Percentiles rank a stretch among this genome's conserved stretches.
phyloP scores from a whole-genome alignment of 75 land plant genomes.

The Isoetes taiwanensis region DNA sequence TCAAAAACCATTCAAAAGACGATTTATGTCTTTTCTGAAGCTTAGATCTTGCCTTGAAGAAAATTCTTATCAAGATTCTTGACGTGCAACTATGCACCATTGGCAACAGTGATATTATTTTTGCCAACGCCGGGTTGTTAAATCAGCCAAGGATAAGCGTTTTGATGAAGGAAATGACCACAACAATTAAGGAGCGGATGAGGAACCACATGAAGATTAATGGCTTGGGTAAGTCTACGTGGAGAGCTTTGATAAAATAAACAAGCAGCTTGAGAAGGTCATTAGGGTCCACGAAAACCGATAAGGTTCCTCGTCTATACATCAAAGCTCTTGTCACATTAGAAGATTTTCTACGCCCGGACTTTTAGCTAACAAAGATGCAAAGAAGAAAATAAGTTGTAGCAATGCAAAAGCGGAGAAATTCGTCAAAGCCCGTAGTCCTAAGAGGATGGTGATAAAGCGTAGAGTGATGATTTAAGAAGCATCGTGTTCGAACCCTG shows the following conservation, averaged over 20 bases:
- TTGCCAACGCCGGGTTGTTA: constrained; percentile 49
- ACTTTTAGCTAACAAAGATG: constrained; percentile 66
- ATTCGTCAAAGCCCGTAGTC: constrained; percentile 67
- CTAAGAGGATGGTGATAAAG: constrained; percentile 41
- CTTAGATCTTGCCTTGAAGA: no score
- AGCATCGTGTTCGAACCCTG: constrained; percentile 22
- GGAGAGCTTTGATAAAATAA: constrained; percentile 78
- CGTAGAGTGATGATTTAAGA: constrained; percentile 25
- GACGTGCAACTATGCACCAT: no score
- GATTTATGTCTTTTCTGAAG: no score
- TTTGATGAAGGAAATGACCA: constrained; percentile 57
- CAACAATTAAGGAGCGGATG: constrained; percentile 79
- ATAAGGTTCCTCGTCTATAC: constrained; percentile 47
- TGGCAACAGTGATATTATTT: constrained; percentile 61
- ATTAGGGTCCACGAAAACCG: constrained; percentile 62
- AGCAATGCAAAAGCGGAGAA: constrained; percentile 81
- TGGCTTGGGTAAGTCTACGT: constrained; percentile 85
- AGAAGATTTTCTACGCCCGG: constrained; percentile 60
- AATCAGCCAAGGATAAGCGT: constrained; percentile 67
- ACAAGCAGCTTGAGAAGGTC: constrained; percentile 88
- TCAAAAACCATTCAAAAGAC: no score
- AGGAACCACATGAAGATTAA: constrained; percentile 79
- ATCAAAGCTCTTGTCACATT: constrained; percentile 77
- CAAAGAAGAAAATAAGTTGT: constrained; percentile 81
- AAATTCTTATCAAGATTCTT: no score